Evolutionary conservation across 1,284 basidiomycete genomes (phyloP).

Genomic region (Cryptococcus wingfieldii): DNA sequence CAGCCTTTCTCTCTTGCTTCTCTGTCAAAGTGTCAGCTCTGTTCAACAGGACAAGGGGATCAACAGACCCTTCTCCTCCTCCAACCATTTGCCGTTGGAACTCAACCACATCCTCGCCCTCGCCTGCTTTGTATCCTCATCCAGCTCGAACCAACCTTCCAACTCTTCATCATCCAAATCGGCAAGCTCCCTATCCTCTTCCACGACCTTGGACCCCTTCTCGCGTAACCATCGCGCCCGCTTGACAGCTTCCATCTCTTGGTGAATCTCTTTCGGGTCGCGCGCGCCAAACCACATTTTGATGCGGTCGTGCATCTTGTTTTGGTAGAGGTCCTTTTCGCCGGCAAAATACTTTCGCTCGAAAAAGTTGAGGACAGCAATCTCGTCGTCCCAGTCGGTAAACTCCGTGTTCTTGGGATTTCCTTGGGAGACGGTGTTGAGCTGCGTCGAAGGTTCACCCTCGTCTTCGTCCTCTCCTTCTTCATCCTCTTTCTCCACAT

Average conservation of each 20-base stretch:
- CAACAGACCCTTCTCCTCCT: slow-evolving; percentile 73
- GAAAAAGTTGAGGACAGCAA: slow-evolving; percentile 27
- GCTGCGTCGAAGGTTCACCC: slow-evolving; percentile 1
- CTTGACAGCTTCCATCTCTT: slow-evolving; percentile 56
- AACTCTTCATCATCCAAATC: slow-evolving; percentile 92
- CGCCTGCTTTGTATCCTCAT: slow-evolving; percentile 77
- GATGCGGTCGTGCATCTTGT: slow-evolving; percentile 21
- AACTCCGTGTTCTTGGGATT: slow-evolving; percentile 13
- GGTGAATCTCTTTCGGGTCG: slow-evolving; percentile 30
- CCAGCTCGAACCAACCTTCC: slow-evolving; percentile 70
- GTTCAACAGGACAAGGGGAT: background rate
- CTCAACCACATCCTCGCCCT: slow-evolving; percentile 97
- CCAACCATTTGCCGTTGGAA: slow-evolving; percentile 88
- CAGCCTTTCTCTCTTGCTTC: slow-evolving; percentile 28
- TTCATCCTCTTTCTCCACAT: slow-evolving; percentile 11
- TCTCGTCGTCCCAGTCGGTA: slow-evolving; percentile 32
- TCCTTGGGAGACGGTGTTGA: slow-evolving; percentile 9
- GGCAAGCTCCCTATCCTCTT: slow-evolving; percentile 50
- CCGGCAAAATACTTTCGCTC: slow-evolving; percentile 30
- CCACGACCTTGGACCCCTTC: slow-evolving; percentile 24
- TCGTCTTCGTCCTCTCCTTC: slow-evolving; percentile 13
- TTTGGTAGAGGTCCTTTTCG: slow-evolving; percentile 27
- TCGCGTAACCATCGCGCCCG: slow-evolving; percentile 33
- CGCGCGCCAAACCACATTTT: slow-evolving; percentile 33
- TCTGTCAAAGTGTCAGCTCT: slow-evolving; percentile 15